Evolutionary conservation across 129 eudicot genomes (phyloP).

Genomic region (Escallonia rubra): DNA sequence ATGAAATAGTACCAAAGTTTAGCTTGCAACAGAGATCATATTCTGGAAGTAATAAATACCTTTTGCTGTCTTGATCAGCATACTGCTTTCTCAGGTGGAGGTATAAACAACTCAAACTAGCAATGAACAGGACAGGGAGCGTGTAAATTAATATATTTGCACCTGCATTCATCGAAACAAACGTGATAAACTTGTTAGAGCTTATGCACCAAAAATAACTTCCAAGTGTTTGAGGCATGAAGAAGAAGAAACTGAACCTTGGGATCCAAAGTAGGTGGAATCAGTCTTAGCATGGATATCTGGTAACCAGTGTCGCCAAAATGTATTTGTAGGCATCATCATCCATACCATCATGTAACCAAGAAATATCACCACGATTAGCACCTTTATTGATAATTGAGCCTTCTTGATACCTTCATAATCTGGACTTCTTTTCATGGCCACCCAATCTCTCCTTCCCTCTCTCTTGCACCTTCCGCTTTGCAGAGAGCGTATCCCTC

Average conservation of each 20-base stretch:
- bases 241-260: conserved; percentile 20
- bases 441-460: not conserved
- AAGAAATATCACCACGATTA: conserved; percentile 24
- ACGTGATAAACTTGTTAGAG: not conserved
- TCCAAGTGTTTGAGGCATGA: not conserved
- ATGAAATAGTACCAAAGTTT: not conserved
- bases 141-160: conserved; percentile 46
- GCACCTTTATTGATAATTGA: conserved; percentile 24
- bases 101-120: conserved; percentile 45
- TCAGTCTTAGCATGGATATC: conserved; percentile 31
- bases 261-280: conserved; percentile 44
- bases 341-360: conserved; percentile 63
- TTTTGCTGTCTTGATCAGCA: conserved; percentile 9
- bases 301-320: conserved; percentile 60
- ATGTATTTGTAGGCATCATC: conserved; percentile 68
- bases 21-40: not conserved
- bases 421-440: not conserved
- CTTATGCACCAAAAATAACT: not conserved
- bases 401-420: conserved; percentile 12
- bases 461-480: not conserved
- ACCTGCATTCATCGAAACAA: conserved; percentile 30
- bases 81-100: conserved; percentile 49
- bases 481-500: not conserved
- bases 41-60: conserved; percentile 13
- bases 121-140: conserved; percentile 41